Base-by-base conservation (phyloP, 2,329 filamentous ascomycete genomes). In the Xylogone sp. region DNA sequence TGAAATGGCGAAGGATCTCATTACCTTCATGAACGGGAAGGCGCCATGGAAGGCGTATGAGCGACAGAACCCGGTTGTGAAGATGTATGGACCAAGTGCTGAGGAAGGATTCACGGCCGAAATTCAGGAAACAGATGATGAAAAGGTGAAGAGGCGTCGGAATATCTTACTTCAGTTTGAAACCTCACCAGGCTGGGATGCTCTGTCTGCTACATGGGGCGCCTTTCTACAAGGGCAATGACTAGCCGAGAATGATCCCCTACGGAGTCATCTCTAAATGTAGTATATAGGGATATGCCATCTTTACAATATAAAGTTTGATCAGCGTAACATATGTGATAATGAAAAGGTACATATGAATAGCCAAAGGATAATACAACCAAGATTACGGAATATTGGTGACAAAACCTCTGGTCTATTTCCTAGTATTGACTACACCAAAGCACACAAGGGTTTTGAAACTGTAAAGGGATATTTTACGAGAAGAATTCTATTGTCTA, bases 21-120 rank as follows among this genome's bases (percentile, higher is more conserved):
- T 75, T 52, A 62, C 58, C 7, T 75, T 74, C 45, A 68, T 67
- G 20, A 62, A 68, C 54, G 71, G 71, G 4, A 53, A 65, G 43
- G 61, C 49, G 16, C 65, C 67, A 7, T 71, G 67, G 42, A 21
- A 12, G n/a, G 5, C 45, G 2, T 56, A 50, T 46, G 31, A 20
- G 8, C 43, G 22, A 16, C 21, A 39, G 2, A 22, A 46, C 20
- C 12, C 6, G 8, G 44, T 43, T 12, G 52, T 47, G 2, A 46
- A 39, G 49, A 27, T 49, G n/a, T 56, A 54, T 50, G 54, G 54
- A n/a, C 51, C 52, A 3, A 52, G 51, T 46, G 45, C 27, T 16
- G 48, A 52, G 21, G 31, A 50, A 20, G 49, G 51, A 2, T 31
- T 51, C 19, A 19, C 45, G 16, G 19, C 21, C 4, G 44, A 45